These are phyloP conservation scores for Astrothelium subdiscretum DNA, from an alignment of 495 filamentous ascomycete genomes.

Conservation along the genomic window DNA sequence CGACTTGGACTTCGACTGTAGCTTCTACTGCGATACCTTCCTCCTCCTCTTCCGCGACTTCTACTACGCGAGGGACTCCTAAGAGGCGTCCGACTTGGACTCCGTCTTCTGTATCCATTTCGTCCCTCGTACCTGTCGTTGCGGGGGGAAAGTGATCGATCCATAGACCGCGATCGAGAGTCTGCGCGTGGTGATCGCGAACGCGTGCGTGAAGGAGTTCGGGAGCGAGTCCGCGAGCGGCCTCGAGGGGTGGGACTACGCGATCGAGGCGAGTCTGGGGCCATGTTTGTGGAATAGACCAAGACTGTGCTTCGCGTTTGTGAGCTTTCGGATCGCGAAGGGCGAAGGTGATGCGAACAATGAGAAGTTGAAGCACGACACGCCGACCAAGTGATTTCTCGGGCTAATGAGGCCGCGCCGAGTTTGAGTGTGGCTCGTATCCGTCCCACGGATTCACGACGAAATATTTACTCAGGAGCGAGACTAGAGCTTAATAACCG, in stretches of 20 bases:
- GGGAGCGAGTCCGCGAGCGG: constrained; percentile 4
- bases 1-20: constrained; percentile 5
- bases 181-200: constrained; percentile 5
- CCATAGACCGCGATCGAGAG: constrained; percentile 3
- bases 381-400: too few relatives aligned
- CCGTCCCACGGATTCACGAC: too few relatives aligned
- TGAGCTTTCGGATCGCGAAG: not conserved
- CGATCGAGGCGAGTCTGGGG: not conserved
- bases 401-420: too few relatives aligned
- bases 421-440: too few relatives aligned
- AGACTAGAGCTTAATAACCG: too few relatives aligned
- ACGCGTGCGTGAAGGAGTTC: not conserved
- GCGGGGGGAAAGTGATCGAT: constrained; percentile 2
- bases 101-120: constrained; percentile 1
- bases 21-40: not conserved
- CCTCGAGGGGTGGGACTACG: not conserved
- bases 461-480: too few relatives aligned
- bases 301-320: not conserved
- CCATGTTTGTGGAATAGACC: not conserved
- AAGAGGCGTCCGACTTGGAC: not conserved
- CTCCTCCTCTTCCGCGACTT: not conserved
- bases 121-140: not conserved
- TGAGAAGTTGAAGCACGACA: too few relatives aligned
- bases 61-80: not conserved
- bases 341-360: not conserved